Evolutionary conservation across 495 filamentous ascomycete species (phyloP), one percentile per base, ranked within the genome.

Genomic region (Articulospora tetracladia): DNA sequence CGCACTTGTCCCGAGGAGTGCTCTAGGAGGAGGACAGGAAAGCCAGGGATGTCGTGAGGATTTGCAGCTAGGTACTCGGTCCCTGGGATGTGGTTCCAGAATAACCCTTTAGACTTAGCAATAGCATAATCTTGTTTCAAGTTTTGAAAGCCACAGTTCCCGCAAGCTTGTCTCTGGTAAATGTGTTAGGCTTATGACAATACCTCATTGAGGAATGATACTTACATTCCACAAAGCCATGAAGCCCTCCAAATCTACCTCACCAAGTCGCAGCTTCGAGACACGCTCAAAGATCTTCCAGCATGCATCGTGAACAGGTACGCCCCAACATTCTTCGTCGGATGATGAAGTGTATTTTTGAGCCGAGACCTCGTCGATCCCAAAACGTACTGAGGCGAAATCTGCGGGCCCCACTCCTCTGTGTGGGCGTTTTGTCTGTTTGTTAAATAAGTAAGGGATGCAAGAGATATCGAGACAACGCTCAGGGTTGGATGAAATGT

Each of bases 51-150:
- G 17, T 57, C 55, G 22, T 26, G 17, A 2, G 55, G 55, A 48
- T 57, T 57, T 8, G 55, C 55, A 27, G 26, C 55, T 27, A 57
- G 23, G 19, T 48, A 28, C 41, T 57, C 55, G 23, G 24, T 57
- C 2, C 55, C 55, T 28, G 39, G 36, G n/a, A 24, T n/a, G 20
- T 57, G 55, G 24, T 4, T 27, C 55, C 39, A 57, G 12, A n/a
- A 57, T 44, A 54, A 12, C 28, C 34, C 25, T 8, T 26, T 7
- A 22, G 25, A 53, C 17, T 24, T 24, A 2, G 12, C 2, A 22
- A 51, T 51, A 4, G 25, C 20, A 26, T 10, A 22, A 51, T 51
- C 48, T 51, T 51, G 48, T 24, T 51, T 51, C 48, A 51, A 7
- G 4, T 51, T 51, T 51, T 51, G 48, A n/a, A 51, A 51, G 22